phyloP scores from a whole-genome alignment of 371 early-diverging fungal species.

The Circinella umbellata region DNA sequence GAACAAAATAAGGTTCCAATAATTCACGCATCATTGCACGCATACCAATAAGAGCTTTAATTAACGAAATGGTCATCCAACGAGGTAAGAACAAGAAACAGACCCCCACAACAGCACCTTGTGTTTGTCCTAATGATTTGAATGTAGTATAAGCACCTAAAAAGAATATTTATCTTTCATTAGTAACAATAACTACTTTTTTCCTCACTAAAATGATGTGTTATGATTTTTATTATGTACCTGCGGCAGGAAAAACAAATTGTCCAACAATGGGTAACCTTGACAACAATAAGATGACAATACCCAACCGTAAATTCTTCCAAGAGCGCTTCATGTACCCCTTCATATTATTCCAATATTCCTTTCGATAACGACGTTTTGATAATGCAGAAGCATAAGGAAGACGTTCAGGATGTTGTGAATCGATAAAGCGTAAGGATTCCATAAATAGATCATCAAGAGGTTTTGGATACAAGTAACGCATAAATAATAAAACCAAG shows the following conservation, averaged over 20 bases:
- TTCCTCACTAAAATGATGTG: background rate
- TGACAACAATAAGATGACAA: slow-evolving; percentile 53
- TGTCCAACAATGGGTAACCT: slow-evolving; percentile 60
- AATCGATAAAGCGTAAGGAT: slow-evolving; percentile 54
- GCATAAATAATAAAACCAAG: slow-evolving; percentile 59
- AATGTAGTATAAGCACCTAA: slow-evolving; percentile 51
- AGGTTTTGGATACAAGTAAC: slow-evolving; percentile 69
- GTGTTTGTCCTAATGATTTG: slow-evolving; percentile 50
- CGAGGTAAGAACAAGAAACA: slow-evolving; percentile 55
- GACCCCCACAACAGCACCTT: slow-evolving; percentile 49
- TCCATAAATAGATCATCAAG: slow-evolving; percentile 70
- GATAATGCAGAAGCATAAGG: slow-evolving; percentile 52
- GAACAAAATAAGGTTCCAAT: slow-evolving; percentile 70
- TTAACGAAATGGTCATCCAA: slow-evolving; percentile 40
- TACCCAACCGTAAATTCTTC: slow-evolving; percentile 52
- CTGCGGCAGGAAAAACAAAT: slow-evolving; percentile 65
- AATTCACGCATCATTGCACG: slow-evolving; percentile 68
- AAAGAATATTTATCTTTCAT: background rate
- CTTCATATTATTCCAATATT: slow-evolving; percentile 61
- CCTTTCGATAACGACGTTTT: slow-evolving; percentile 41
- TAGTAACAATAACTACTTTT: background rate
- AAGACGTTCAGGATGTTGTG: slow-evolving; percentile 42
- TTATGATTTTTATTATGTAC: slow-evolving; percentile 21
- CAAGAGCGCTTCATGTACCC: slow-evolving; percentile 52
- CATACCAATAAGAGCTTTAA: slow-evolving; percentile 65